Base-by-base conservation (phyloP, 108 stramenopile genomes). In the Asterionellopsis glacialis region DNA sequence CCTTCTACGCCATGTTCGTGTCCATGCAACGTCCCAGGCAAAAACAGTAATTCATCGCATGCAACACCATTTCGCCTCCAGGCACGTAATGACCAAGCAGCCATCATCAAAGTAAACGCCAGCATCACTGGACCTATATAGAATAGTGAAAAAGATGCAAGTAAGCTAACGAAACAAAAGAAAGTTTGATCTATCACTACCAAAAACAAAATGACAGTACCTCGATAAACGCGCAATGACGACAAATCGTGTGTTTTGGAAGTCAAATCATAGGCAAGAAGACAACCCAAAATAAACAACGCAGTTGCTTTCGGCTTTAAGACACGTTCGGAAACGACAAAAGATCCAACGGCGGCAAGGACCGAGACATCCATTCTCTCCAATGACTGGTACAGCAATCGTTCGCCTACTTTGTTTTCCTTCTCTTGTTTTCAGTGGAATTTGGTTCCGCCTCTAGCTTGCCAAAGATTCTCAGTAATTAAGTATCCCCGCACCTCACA, bases 1-100 rank as follows among this genome's bases (percentile, higher is more conserved):
- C n/a, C n/a, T n/a, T n/a, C 43, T 11, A 44, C 12, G 43, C 43
- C 43, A 44, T 44, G 43, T 14, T 11, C 14, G 12, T 44, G 43
- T 14, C 43, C 82, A 57, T 76, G 84, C 11, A 76, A 70, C 48
- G 92, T 94, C 4, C 87, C 92, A 39, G 92, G 92, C 33, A 94
- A 66, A 72, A 94, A 94, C 25, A 94, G 49, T 16, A 94, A 63
- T 75, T 94, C 88, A 51, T 90, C 92, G 39, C 87, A 88, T 9
- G 92, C 92, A 24, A 90, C 82, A 10, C 92, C 92, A 55, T 88
- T 90, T 26, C 92, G 65, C 51, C 92, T 60, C 92, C 92, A 94
- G 9, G 83, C 75, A 28, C 92, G 76, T n/a, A 94, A 55, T 13
- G 84, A 88, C 44, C 69, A 88, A 0, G 92, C 92, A 10, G 58